Evolutionary conservation across 305 asterid genomes (phyloP).

Genomic region (Vinca major): DNA sequence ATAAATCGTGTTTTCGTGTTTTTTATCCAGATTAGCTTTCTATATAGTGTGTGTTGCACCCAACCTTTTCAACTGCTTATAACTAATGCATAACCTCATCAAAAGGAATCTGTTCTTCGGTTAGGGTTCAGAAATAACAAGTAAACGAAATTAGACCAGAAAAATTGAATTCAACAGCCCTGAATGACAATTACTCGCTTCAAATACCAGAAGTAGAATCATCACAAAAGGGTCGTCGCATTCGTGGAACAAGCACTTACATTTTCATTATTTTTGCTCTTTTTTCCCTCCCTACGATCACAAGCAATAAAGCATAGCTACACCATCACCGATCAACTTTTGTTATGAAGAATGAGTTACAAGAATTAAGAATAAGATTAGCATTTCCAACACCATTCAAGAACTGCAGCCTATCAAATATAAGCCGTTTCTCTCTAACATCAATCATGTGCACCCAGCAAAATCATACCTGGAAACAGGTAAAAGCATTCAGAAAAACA

Average conservation of each 20-base stretch:
- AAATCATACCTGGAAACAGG: constrained; percentile 7
- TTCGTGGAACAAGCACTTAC: no score
- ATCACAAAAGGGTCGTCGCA: not conserved
- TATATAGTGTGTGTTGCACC: no score
- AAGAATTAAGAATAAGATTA: constrained; percentile 1
- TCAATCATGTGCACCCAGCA: not conserved
- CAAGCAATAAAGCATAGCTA: not conserved
- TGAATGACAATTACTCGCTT: not conserved
- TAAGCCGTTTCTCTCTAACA: not conserved
- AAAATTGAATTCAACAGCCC: not conserved
- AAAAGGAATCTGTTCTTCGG: no score
- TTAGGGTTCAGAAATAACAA: no score
- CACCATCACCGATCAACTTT: constrained; percentile 1
- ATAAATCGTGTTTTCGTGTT: no score
- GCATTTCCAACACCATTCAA: constrained; percentile 12
- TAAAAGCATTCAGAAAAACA: constrained; percentile 5
- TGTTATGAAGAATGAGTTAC: constrained; percentile 4
- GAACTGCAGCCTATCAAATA: not conserved
- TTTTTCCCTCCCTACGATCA: not conserved
- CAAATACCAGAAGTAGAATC: not conserved
- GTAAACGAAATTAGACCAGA: not conserved
- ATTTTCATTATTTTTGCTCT: not conserved
- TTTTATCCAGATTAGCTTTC: no score
- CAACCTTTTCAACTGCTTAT: no score
- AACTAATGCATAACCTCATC: no score